Percentiles rank a stretch among this genome's conserved stretches.
Evolutionary conservation across 1,284 basidiomycete genomes (phyloP).

Genomic region (Pseudozyma tsukubaensis): DNA sequence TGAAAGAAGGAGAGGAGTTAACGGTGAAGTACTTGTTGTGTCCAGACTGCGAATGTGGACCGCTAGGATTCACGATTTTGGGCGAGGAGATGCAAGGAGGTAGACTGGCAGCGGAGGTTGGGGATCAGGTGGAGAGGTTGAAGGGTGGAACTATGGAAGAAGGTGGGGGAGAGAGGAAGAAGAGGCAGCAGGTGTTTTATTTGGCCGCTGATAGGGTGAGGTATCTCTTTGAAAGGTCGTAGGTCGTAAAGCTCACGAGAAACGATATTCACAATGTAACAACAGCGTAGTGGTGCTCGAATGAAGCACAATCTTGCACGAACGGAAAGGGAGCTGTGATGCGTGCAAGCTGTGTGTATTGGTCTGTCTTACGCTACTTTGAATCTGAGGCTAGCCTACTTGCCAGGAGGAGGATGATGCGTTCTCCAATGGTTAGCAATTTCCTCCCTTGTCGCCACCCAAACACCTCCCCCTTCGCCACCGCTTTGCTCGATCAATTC

Average conservation of each 20-base stretch:
- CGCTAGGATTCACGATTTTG: constrained; percentile 63
- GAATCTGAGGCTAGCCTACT: too few relatives aligned
- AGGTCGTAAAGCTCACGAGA: constrained; percentile 2
- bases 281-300: too few relatives aligned
- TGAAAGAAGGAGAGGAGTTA: constrained; percentile 51
- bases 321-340: too few relatives aligned
- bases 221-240: constrained; percentile 48
- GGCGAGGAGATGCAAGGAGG: constrained; percentile 52
- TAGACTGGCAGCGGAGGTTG: constrained; percentile 54
- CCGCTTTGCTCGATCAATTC: constrained; percentile 40
- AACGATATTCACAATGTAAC: too few relatives aligned
- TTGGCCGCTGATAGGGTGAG: constrained; percentile 60
- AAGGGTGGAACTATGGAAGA: constrained; percentile 27
- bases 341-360: too few relatives aligned
- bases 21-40: constrained; percentile 66
- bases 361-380: too few relatives aligned
- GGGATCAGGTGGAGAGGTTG: constrained; percentile 48
- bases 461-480: constrained; percentile 61
- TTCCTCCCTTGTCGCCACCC: constrained; percentile 70
- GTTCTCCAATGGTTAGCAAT: constrained; percentile 70
- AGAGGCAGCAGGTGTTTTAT: constrained; percentile 50
- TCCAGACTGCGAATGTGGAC: constrained; percentile 67
- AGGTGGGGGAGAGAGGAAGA: constrained; percentile 15
- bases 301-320: too few relatives aligned
- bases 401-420: constrained; percentile 55